These are phyloP conservation scores for Mortierella claussenii DNA, from an alignment of 192 early-diverging fungal species.

Conservation along the genomic window DNA sequence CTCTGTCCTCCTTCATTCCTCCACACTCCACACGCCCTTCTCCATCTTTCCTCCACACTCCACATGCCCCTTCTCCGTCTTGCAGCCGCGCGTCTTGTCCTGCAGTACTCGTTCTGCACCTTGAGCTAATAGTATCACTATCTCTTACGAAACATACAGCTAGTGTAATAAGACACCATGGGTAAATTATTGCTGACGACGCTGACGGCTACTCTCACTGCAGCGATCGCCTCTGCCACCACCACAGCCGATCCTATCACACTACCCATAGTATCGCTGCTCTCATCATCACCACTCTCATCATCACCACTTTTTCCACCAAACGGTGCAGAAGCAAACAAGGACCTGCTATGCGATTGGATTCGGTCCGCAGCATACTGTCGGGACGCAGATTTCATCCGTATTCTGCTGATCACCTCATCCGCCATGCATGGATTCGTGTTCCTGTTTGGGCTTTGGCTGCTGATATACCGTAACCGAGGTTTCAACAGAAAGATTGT, in stretches of 20 bases:
- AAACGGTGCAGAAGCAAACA: neutral
- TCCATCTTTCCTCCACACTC: no score
- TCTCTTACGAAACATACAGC: no score
- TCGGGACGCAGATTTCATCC: constrained; percentile 43
- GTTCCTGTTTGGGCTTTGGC: constrained; percentile 36
- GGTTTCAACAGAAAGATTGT: constrained; percentile 41
- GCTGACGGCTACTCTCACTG: constrained; percentile 15
- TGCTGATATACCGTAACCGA: constrained; percentile 33
- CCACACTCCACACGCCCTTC: no score
- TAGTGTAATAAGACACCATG: no score
- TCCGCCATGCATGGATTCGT: constrained; percentile 36
- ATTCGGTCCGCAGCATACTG: constrained; percentile 39
- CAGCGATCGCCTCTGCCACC: constrained; percentile 6
- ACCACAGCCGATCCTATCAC: neutral
- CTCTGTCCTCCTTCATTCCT: neutral
- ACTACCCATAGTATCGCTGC: neutral
- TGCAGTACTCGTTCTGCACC: neutral
- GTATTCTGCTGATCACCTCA: constrained; percentile 22
- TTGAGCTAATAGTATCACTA: neutral
- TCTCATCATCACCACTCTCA: neutral
- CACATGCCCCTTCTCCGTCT: neutral
- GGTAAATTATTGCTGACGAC: no score
- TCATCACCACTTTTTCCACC: neutral
- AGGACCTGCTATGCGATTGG: constrained; percentile 36
- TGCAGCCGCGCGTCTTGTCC: neutral